phyloP scores from a whole-genome alignment of 257 asterid species.

The Solanum lycopersicoides region DNA sequence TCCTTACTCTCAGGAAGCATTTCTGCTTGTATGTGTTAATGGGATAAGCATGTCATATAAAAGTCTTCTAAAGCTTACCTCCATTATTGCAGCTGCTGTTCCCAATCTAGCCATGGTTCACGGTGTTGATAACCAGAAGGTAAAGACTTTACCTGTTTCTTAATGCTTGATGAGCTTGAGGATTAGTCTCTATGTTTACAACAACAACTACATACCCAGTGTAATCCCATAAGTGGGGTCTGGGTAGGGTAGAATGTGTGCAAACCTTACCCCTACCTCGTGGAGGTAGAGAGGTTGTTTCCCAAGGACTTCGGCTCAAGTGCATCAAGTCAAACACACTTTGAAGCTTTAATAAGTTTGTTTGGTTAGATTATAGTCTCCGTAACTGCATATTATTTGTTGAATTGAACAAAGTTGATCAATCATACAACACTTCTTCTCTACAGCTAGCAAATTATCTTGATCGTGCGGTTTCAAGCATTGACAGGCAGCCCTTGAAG shows the following conservation, averaged over 20 bases:
- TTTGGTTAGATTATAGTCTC: neutral
- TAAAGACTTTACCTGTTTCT: conserved; percentile 3
- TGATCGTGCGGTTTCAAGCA: conserved; percentile 58
- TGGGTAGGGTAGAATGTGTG: neutral
- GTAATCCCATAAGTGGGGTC: neutral
- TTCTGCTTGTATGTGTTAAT: neutral
- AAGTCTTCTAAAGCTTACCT: neutral
- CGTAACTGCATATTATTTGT: neutral
- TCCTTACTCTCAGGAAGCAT: neutral
- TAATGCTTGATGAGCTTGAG: neutral
- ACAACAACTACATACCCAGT: neutral
- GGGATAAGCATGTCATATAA: neutral
- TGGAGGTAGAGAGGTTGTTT: neutral
- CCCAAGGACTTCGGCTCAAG: neutral
- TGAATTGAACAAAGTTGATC: neutral
- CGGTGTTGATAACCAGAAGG: conserved; percentile 79
- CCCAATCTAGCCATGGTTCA: conserved; percentile 67
- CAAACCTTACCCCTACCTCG: neutral
- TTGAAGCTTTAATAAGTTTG: neutral
- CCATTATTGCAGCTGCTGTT: conserved; percentile 56
- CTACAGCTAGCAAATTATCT: conserved; percentile 60
- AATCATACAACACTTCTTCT: neutral
- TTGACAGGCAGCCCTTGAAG: conserved; percentile 65
- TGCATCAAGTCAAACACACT: neutral
- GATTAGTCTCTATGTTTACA: neutral